Percentiles rank a stretch among this genome's conserved stretches.
These are phyloP conservation scores for Plasmodium knowlesi DNA, from an alignment of 169 alveolate genomes.

Conservation along the genomic window DNA sequence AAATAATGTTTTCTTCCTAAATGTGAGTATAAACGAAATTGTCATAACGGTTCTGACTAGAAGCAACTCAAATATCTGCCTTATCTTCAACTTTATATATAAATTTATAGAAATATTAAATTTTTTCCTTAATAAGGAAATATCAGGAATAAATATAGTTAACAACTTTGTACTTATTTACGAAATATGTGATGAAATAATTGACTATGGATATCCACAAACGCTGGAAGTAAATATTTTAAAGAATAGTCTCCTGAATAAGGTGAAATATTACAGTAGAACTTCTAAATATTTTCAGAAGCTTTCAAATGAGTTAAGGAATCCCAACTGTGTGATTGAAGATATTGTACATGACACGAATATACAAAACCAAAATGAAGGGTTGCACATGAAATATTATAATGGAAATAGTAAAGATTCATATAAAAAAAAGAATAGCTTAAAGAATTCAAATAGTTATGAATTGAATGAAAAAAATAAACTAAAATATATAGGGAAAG, in stretches of 20 bases:
- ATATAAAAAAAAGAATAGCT: neutral
- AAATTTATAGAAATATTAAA: slow-evolving; percentile 73
- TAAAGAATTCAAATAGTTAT: slow-evolving; percentile 22
- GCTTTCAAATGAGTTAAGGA: slow-evolving; percentile 29
- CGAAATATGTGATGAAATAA: slow-evolving; percentile 96
- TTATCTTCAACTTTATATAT: slow-evolving; percentile 56
- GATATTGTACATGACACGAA: slow-evolving; percentile 62
- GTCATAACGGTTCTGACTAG: slow-evolving; percentile 60
- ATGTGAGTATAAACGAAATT: slow-evolving; percentile 53
- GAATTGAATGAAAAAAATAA: slow-evolving; percentile 56
- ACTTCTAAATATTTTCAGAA: slow-evolving; percentile 49
- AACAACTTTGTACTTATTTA: slow-evolving; percentile 96
- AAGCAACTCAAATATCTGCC: slow-evolving; percentile 45
- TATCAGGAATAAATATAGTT: slow-evolving; percentile 83
- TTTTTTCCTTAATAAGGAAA: slow-evolving; percentile 40
- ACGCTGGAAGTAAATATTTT: slow-evolving; percentile 93
- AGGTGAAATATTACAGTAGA: slow-evolving; percentile 54
- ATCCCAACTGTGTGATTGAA: slow-evolving; percentile 51
- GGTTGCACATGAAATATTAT: slow-evolving; percentile 15
- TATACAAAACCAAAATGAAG: slow-evolving; percentile 13
- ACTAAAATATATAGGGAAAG: slow-evolving; percentile 68
- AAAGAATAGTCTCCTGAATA: slow-evolving; percentile 85
- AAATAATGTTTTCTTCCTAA: slow-evolving; percentile 62
- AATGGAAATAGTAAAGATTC: slow-evolving; percentile 8
- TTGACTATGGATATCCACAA: slow-evolving; percentile 97